These are phyloP conservation scores for Blastomyces silverae DNA, from an alignment of 2,329 filamentous ascomycete species.

Conservation along the genomic window DNA sequence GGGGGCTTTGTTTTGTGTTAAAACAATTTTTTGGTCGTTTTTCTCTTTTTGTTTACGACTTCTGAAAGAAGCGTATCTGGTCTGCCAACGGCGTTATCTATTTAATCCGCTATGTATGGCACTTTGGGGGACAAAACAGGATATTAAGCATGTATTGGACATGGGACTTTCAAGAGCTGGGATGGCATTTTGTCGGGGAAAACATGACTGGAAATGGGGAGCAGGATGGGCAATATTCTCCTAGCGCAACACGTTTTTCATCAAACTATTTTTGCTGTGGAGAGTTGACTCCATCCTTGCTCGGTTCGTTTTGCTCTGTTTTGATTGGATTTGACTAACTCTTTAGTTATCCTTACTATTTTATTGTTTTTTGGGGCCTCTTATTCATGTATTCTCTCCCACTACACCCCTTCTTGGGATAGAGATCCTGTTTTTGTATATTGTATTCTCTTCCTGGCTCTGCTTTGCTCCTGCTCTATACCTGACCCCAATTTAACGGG, in stretches of 20 bases:
- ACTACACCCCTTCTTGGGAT: neutral
- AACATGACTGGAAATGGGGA: neutral
- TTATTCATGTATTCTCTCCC: slow-evolving; percentile 9
- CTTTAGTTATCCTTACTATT: neutral
- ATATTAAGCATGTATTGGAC: neutral
- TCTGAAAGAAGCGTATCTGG: neutral
- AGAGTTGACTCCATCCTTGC: neutral
- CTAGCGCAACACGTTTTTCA: neutral
- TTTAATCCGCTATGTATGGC: neutral
- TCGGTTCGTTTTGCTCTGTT: neutral
- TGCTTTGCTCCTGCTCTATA: slow-evolving; percentile 9
- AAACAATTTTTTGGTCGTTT: neutral
- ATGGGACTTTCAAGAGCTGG: neutral
- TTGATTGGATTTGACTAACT: neutral
- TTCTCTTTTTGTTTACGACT: neutral
- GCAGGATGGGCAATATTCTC: neutral
- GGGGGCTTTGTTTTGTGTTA: neutral
- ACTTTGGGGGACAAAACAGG: neutral
- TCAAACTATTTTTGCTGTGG: neutral
- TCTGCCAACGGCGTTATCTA: slow-evolving; percentile 4
- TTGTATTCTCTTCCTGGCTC: neutral
- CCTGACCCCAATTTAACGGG: neutral
- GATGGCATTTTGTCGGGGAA: neutral
- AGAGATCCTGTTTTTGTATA: slow-evolving; percentile 8
- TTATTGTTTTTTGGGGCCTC: too few relatives aligned